Evolutionary conservation across 352 stramenopile genomes (phyloP), one percentile per base, ranked within the genome.

Genomic region (Phytophthora uliginosa): DNA sequence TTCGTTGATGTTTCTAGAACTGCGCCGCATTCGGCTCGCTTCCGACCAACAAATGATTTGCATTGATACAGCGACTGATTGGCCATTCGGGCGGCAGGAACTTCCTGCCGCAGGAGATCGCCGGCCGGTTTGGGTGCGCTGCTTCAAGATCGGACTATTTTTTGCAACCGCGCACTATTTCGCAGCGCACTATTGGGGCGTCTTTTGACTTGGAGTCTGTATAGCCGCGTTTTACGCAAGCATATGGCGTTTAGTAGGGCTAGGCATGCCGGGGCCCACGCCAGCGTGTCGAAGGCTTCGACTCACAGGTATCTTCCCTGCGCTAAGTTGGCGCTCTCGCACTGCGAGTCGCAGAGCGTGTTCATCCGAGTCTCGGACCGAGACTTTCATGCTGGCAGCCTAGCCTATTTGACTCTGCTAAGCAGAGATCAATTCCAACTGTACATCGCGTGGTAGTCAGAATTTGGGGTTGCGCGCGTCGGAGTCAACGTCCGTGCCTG

Each of bases 91-190:
- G 2, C 6, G 26, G 26, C 26, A 28, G 26, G 26, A 28, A 28
- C 26, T 28, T 28, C 26, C 26, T 28, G 26, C 26, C 76, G 24
- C 26, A 31, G 38, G 18, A n/a, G 38, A 45, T 45, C 38, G 38
- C 38, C 36, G 36, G 36, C 12, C 36, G 36, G 18, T 50, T 50
- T 50, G 24, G 42, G 42, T 50, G 33, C 20, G 33, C 15, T 22
- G 31, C 26, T 60, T 68, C 18, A 68, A 61, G 63, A 63, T 70
- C 62, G 38, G 48, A 54, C 48, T 54, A 54, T 54, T 54, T 54
- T 17, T 33, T 31, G 48, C 48, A 4, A 33, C 42, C 18, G 42
- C 18, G 17, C 42, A 22, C 42, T 13, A 24, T 31, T 26, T 28
- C 7, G 48, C 20, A 8, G n/a, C 48, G 48, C 48, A 54, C 48